These are phyloP conservation scores for Penicillium oxalicum DNA, from an alignment of 2,329 filamentous ascomycete species.

Conservation along the genomic window DNA sequence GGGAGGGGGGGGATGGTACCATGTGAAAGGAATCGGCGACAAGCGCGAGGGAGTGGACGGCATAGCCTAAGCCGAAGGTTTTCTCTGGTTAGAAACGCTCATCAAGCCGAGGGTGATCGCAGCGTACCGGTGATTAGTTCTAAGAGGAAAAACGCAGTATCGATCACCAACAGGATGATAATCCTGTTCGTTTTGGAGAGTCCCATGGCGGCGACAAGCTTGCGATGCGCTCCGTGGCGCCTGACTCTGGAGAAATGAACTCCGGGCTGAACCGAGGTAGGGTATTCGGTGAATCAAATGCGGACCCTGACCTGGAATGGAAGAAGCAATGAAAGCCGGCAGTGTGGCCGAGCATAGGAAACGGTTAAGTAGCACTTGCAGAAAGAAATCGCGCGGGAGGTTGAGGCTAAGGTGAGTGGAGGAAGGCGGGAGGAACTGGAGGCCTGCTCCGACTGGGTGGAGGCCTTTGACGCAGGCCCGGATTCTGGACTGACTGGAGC, in stretches of 20 bases:
- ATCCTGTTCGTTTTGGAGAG: slow-evolving; percentile 93
- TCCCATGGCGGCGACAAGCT: slow-evolving; percentile 52
- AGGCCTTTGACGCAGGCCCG: too few species aligned
- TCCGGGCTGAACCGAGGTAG: not conserved
- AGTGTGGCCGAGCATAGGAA: too few species aligned
- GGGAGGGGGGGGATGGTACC: slow-evolving; percentile 48
- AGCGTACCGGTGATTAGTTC: slow-evolving; percentile 67
- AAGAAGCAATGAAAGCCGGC: not conserved
- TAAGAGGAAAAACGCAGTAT: slow-evolving; percentile 81
- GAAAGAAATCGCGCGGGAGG: too few species aligned
- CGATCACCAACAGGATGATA: slow-evolving; percentile 84
- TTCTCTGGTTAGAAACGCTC: slow-evolving; percentile 3
- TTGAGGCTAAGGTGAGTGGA: too few species aligned
- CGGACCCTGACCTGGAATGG: not conserved
- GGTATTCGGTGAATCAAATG: not conserved
- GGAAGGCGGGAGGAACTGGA: too few species aligned
- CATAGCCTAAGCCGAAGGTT: slow-evolving; percentile 52
- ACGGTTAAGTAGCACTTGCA: too few species aligned
- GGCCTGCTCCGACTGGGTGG: too few species aligned
- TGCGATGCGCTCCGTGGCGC: slow-evolving; percentile 23
- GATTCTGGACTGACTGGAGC: too few species aligned
- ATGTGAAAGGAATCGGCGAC: slow-evolving; percentile 98
- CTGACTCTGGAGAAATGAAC: slow-evolving; percentile 9
- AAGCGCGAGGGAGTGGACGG: slow-evolving; percentile 83
- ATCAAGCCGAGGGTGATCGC: not conserved